A percentile compares a stretch with the other conserved stretches of the same genome.
Conservation (phyloP, 2,329 filamentous ascomycete species). For the Rhytidhysteron rufulum region DNA sequence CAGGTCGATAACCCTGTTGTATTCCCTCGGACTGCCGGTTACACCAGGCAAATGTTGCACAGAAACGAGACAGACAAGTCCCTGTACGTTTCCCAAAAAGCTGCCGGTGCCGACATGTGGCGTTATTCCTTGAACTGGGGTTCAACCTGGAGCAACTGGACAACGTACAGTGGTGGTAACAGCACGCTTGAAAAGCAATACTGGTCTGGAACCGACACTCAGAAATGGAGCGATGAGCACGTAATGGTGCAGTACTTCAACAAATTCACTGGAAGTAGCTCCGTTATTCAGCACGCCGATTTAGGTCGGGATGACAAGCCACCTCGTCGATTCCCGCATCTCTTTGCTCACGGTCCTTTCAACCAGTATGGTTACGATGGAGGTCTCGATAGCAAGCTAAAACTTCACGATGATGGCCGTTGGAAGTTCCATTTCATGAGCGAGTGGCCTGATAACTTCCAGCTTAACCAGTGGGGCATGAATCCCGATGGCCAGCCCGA, state of each 20-base stretch:
- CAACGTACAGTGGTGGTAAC: slow-evolving; percentile 50
- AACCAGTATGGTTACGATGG: slow-evolving; percentile 63
- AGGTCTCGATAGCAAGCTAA: slow-evolving; percentile 52
- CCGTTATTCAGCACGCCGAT: slow-evolving; percentile 58
- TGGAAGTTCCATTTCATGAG: slow-evolving; percentile 60
- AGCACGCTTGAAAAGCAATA: slow-evolving; percentile 43
- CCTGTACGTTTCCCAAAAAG: slow-evolving; percentile 52
- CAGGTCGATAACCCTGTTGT: slow-evolving; percentile 55
- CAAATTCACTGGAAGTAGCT: slow-evolving; percentile 53
- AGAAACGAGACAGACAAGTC: slow-evolving; percentile 34
- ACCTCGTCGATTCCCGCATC: slow-evolving; percentile 55
- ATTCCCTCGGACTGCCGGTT: slow-evolving; percentile 54
- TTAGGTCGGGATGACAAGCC: slow-evolving; percentile 36
- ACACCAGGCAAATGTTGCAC: slow-evolving; percentile 50
- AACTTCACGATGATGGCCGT: slow-evolving; percentile 43
- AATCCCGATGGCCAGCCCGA: slow-evolving; percentile 60
- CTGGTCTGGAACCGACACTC: slow-evolving; percentile 55
- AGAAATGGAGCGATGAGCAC: slow-evolving; percentile 58
- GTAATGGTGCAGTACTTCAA: slow-evolving; percentile 62
- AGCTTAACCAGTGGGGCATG: slow-evolving; percentile 64
- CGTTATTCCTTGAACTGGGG: slow-evolving; percentile 60
- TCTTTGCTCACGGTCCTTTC: slow-evolving; percentile 58
- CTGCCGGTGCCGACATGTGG: slow-evolving; percentile 57
- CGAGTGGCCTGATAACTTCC: slow-evolving; percentile 60
- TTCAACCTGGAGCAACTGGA: slow-evolving; percentile 56